A percentile compares a stretch with the other conserved stretches of the same genome.
Evolutionary conservation across 768 basidiomycete species (phyloP).

Genomic region (Inosperma sp.): DNA sequence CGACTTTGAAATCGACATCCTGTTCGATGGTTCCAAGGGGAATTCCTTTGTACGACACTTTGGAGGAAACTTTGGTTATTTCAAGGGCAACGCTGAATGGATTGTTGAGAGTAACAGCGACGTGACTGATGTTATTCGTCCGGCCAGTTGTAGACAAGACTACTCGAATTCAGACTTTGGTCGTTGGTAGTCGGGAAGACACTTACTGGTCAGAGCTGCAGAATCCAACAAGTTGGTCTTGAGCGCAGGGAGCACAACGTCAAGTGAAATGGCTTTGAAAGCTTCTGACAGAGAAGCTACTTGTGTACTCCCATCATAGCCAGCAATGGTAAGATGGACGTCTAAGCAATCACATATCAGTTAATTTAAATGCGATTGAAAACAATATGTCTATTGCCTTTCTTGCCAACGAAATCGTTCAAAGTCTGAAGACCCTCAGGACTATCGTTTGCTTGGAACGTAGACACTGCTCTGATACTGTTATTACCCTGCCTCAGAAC

Average conservation of each 20-base stretch:
- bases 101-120: conserved; percentile 57
- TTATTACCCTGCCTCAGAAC: conserved; percentile 59
- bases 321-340: conserved; percentile 51
- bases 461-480: conserved; percentile 43
- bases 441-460: conserved; percentile 51
- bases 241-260: conserved; percentile 55
- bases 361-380: background rate
- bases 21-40: conserved; percentile 57
- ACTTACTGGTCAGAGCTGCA: conserved; percentile 50
- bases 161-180: conserved; percentile 17
- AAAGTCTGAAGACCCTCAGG: conserved; percentile 59
- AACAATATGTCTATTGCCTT: conserved; percentile 34
- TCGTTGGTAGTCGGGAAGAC: background rate
- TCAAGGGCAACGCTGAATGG: conserved; percentile 59
- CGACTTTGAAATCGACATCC: conserved; percentile 43
- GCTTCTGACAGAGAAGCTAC: conserved; percentile 56
- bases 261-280: conserved; percentile 55
- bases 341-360: conserved; percentile 31
- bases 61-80: conserved; percentile 56
- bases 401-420: conserved; percentile 61
- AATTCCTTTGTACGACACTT: conserved; percentile 59
- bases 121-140: conserved; percentile 59
- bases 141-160: conserved; percentile 63
- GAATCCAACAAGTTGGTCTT: conserved; percentile 51
- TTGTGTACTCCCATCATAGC: conserved; percentile 56